Base-by-base conservation (phyloP, 1,139 yeast genomes). In the Debaryomycetaceae sp. region DNA sequence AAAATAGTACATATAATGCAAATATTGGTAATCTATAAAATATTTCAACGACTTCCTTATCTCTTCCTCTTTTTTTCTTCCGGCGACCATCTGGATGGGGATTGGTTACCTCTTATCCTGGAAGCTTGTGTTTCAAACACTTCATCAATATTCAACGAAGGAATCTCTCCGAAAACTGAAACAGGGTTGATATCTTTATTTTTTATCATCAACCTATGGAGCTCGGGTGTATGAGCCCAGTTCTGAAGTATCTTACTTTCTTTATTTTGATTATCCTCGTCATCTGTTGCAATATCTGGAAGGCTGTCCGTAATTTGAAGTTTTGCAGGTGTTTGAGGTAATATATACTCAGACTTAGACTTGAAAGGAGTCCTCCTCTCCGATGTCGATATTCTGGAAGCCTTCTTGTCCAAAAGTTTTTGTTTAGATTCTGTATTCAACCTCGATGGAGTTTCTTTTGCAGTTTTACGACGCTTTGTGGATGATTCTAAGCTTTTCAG, bases 221-320 rank as follows among this genome's bases (percentile, higher is more conserved):
- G 65, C 44, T 75, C 81, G 1, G 87, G 85, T 0, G 87, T 73
- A 42, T 75, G 72, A 1, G 92, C 95, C 95, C 95, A 87, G 31
- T 75, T 76, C 43, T 79, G 76, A 30, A 85, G 57, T 6, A 81
- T 73, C 22, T 55, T 58, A 28, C 50, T 48, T 16, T 50, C 47
- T 36, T 67, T 67, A 9, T 73, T 72, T 8, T 70, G 71, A 14
- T 71, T 76, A 40, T 76, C 83, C 36, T 82, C 88, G 30, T 81
- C 82, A 41, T 79, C 81, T 1, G 79, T 72, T 5, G 61, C 65
- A 16, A 76, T 73, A 30, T 73, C 78, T 0, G 81, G 81, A 17
- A 76, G 55, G 15, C 44, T 55, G 9, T 53, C 53, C 7, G 8
- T 29, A 15, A 28, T 36, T 17, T 38, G 31, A 14, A 24, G 29